Evolutionary conservation across 352 stramenopile genomes (phyloP), one percentile per base, ranked within the genome.

Genomic region (Pythium aphanidermatum): DNA sequence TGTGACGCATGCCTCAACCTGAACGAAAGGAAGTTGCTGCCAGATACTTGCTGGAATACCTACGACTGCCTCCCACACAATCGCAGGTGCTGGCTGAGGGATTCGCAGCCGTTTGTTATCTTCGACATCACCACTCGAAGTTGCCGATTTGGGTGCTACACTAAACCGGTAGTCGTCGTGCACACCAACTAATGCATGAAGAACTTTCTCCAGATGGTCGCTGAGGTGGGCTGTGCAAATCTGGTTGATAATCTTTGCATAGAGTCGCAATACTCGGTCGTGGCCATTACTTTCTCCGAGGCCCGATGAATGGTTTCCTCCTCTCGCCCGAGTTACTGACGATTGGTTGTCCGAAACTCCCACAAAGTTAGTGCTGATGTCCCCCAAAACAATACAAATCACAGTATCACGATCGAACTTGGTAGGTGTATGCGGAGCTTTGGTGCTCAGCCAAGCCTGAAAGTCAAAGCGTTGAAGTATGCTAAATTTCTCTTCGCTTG

Each of bases 361-460:
- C n/a, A n/a, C n/a, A n/a, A 46, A 50, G 20, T 62, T 62, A 3
- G 64, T 56, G 26, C 70, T 64, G 37, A 92, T 70, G 33, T 94
- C 83, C 0, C 68, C 73, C 4, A 94, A 39, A 32, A 92, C 66
- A 30, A 94, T 89, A 12, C 62, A 86, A 29, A 92, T 52, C 14
- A 91, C 58, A 0, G 83, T 92, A 29, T 94, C 80, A 3, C 79
- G 74, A 50, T 94, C 83, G 48, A 94, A 86, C 41, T 86, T 85
- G 12, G 69, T 81, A 21, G 80, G 77, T 2, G 53, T 48, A 13
- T 70, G 52, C 0, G 60, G 63, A 21, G 53, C 59, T 21, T 84
- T 82, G 0, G 68, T 70, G 33, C 67, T 63, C n/a, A 94, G 50
- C 83, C 83, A 94, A 31, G 54, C 48, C 11, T 68, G 62, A 32